These are phyloP conservation scores for Trametes sp. DNA, from an alignment of 1,284 basidiomycete genomes.

Conservation along the genomic window DNA sequence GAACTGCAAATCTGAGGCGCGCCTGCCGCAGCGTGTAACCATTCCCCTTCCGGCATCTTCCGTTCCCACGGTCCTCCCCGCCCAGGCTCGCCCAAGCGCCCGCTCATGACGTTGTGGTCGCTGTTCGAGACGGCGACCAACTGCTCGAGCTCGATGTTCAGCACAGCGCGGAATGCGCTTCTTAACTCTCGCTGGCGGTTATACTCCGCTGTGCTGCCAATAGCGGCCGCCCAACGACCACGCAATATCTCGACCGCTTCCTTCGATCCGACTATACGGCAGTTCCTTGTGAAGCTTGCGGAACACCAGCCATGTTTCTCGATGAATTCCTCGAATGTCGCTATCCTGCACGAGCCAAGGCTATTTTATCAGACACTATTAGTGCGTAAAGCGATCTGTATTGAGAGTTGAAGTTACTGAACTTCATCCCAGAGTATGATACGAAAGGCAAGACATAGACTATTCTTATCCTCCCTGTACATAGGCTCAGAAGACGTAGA, in stretches of 20 bases:
- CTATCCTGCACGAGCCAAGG: slow-evolving; percentile 47
- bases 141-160: slow-evolving; percentile 30
- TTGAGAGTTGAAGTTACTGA: not conserved
- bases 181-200: slow-evolving; percentile 24
- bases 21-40: slow-evolving; percentile 28
- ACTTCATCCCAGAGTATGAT: slow-evolving; percentile 69
- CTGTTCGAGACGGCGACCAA: slow-evolving; percentile 12
- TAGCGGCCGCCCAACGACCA: slow-evolving; percentile 22
- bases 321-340: slow-evolving; percentile 44
- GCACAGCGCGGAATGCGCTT: slow-evolving; percentile 29
- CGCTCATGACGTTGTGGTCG: not conserved
- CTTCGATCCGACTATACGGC: slow-evolving; percentile 38
- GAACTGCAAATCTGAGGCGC: slow-evolving; percentile 22
- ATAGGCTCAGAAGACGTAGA: slow-evolving; percentile 47
- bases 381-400: slow-evolving; percentile 38
- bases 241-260: slow-evolving; percentile 31
- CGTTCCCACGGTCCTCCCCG: slow-evolving; percentile 28
- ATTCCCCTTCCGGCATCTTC: slow-evolving; percentile 25
- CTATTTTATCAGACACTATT: slow-evolving; percentile 49
- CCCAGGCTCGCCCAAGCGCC: not conserved
- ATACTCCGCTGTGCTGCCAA: slow-evolving; percentile 20
- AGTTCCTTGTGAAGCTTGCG: slow-evolving; percentile 39
- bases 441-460: slow-evolving; percentile 70
- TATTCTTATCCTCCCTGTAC: slow-evolving; percentile 82
- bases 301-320: slow-evolving; percentile 49